Evolutionary conservation across 2,329 filamentous ascomycete genomes (phyloP), one percentile per base, ranked within the genome.

Genomic region (Hymenoscyphus occultus): DNA sequence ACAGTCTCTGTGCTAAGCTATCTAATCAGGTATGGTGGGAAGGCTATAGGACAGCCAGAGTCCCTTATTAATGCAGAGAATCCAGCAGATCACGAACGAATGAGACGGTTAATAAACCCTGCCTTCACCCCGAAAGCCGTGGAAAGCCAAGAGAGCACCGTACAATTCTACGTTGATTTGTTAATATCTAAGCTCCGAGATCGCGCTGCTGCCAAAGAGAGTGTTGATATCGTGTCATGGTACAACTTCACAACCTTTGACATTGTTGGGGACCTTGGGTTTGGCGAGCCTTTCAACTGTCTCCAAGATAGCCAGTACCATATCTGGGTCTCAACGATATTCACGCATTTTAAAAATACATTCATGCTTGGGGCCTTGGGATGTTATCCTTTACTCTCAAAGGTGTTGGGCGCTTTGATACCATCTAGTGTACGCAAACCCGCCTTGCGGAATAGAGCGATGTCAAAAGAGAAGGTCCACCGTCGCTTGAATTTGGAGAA

Each of bases 141-240:
- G 64, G 59, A 62, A 22, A 69, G 64, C 2, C 71, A 73, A 31
- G 67, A 72, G 54, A 66, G 66, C 9, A 62, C 71, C 59, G 67
- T 72, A 60, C 59, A 59, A 31, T 31, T 48, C 10, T 72, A 73
- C 58, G 57, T 71, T 12, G 56, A 66, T 59, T 14, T 60, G 16
- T 32, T 65, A 22, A 63, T 63, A 28, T n/a, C 48, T 6, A 35
- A 56, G 7, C 54, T 65, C 9, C 64, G 31, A 16, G 59, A 60
- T 6, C n/a, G 19, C 16, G 54, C 28, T 10, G n/a, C 54, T 2
- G 51, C 16, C 14, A 28, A 57, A 57, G 28, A 57, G 54, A 57
- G 6, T 22, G n/a, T 28, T 57, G n/a, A 57, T 28, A 7, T 57
- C 19, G 54, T 22, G 16, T 57, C 16, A 14, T 57, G 54, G 54